Conservation (phyloP, 2,329 filamentous ascomycete species). For the Scedosporium boydii region DNA sequence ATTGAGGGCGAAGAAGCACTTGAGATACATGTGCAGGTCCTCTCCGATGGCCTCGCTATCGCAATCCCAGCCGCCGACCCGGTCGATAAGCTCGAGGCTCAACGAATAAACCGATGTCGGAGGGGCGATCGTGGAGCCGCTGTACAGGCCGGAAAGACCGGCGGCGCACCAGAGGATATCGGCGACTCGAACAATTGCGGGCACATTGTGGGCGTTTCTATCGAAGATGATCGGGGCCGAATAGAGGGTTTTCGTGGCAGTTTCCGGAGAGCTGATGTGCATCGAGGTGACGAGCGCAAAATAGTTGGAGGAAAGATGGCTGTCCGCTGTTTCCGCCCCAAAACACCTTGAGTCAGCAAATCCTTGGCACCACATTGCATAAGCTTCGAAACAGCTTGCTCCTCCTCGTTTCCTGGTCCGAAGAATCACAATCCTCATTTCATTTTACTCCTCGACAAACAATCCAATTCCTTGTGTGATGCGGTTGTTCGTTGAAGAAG, state of each 20-base stretch:
- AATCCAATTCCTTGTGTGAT: no score
- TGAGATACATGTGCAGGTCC: constrained; percentile 69
- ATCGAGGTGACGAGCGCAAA: constrained; percentile 55
- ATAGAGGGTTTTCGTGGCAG: constrained; percentile 54
- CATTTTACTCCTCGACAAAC: background rate
- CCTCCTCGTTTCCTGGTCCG: background rate
- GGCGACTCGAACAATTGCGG: constrained; percentile 59
- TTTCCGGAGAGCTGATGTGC: constrained; percentile 51
- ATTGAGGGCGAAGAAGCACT: constrained; percentile 67
- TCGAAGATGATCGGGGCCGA: constrained; percentile 65
- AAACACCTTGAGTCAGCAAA: background rate
- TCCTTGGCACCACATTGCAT: no score
- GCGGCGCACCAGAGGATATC: constrained; percentile 65
- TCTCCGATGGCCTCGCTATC: constrained; percentile 64
- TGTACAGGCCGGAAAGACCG: constrained; percentile 59
- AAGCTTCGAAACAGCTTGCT: background rate
- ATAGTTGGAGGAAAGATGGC: constrained; percentile 59
- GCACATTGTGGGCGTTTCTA: constrained; percentile 59
- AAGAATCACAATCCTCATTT: background rate
- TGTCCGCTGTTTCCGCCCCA: constrained; percentile 45
- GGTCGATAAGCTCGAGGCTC: constrained; percentile 55
- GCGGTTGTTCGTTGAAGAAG: background rate
- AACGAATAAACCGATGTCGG: constrained; percentile 68
- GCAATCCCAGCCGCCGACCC: constrained; percentile 64
- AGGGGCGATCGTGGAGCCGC: constrained; percentile 53